A percentile compares a stretch with the other conserved stretches of the same genome.
phyloP scores from a whole-genome alignment of 345 rosid species.

The Syzygium aromaticum region DNA sequence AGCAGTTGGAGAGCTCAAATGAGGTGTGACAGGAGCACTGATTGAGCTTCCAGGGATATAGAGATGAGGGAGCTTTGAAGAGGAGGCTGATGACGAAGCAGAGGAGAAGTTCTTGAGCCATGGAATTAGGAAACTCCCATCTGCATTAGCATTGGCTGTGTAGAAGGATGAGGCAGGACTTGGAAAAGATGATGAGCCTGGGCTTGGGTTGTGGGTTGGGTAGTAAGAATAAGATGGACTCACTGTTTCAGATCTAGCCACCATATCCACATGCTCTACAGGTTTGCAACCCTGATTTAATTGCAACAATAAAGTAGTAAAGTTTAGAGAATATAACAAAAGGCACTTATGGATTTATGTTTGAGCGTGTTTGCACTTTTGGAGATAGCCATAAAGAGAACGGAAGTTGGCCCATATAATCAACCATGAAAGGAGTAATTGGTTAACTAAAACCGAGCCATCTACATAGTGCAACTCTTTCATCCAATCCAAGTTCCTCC shows the following conservation, averaged over 20 bases:
- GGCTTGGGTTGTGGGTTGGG: conserved; percentile 84
- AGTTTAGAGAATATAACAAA: background rate
- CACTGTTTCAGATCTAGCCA: conserved; percentile 64
- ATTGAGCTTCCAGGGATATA: conserved; percentile 78
- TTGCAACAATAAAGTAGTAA: background rate
- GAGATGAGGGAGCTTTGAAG: conserved; percentile 60
- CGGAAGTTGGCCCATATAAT: background rate
- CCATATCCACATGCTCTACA: conserved; percentile 61
- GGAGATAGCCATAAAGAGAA: background rate
- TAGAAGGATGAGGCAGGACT: conserved; percentile 77
- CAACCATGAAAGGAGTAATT: background rate
- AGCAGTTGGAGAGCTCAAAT: conserved; percentile 87
- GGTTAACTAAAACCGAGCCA: background rate
- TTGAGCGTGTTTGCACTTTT: background rate
- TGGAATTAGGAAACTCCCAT: conserved; percentile 75
- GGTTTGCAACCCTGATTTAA: conserved; percentile 79
- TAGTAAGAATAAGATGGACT: conserved; percentile 83
- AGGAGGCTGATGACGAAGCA: conserved; percentile 77
- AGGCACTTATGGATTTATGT: background rate
- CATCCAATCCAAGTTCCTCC: background rate
- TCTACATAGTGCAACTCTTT: background rate
- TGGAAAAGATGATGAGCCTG: conserved; percentile 79
- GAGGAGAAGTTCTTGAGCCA: conserved; percentile 96
- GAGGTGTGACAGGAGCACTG: conserved; percentile 99
- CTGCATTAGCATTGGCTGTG: conserved; percentile 48